Conservation (phyloP, 768 basidiomycete species). For the Termitomyces sp. region DNA sequence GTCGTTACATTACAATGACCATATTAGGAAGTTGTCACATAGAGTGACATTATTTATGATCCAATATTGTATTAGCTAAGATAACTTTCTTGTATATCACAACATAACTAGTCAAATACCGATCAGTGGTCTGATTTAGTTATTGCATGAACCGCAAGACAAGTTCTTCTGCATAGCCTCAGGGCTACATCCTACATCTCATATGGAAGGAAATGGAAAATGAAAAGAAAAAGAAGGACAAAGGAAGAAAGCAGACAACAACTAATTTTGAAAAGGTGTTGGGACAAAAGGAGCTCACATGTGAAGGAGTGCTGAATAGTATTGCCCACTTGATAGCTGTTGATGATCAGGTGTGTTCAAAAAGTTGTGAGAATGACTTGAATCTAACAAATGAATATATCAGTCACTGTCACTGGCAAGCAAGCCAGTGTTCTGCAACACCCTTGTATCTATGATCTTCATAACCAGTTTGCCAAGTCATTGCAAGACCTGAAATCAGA, state of each 20-base stretch:
- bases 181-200: not conserved
- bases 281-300: conserved; percentile 6
- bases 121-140: too few species aligned
- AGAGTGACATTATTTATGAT: too few species aligned
- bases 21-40: too few species aligned
- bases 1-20: too few species aligned
- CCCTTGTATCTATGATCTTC: conserved; percentile 14
- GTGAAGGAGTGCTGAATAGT: conserved; percentile 1
- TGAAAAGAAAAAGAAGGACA: not conserved
- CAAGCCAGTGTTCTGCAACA: conserved; percentile 9
- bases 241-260: not conserved
- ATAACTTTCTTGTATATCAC: too few species aligned
- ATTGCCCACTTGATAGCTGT: conserved; percentile 8
- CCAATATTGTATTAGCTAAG: too few species aligned
- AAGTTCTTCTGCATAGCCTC: too few species aligned
- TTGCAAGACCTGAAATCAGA: conserved; percentile 1
- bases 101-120: too few species aligned
- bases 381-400: not conserved
- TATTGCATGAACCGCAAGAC: too few species aligned
- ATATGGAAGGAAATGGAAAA: conserved; percentile 1
- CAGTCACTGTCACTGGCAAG: conserved; percentile 7
- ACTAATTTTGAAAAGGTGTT: conserved; percentile 1
- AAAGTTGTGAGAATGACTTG: not conserved
- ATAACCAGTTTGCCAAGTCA: conserved; percentile 14
- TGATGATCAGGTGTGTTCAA: conserved; percentile 12